phyloP scores from a whole-genome alignment of 1,284 basidiomycete species.

The Neotropicomus parvogracilis region DNA sequence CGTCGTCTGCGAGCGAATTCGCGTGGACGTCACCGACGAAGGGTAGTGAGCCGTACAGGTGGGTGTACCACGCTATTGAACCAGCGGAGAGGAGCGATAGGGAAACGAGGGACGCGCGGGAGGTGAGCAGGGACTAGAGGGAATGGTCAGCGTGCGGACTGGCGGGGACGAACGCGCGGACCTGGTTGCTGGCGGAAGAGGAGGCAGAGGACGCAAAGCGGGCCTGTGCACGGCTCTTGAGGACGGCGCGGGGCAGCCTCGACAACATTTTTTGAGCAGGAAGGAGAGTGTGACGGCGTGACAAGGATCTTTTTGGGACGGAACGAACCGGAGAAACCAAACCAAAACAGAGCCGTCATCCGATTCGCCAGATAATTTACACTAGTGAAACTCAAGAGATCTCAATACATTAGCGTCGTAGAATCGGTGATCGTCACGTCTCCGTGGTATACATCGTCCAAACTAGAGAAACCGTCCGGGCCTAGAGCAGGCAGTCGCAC shows the following conservation, averaged over 20 bases:
- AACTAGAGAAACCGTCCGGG: background rate
- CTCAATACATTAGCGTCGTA: constrained; percentile 22
- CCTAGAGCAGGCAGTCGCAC: constrained; percentile 69
- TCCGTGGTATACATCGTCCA: constrained; percentile 21
- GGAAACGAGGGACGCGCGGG: constrained; percentile 75
- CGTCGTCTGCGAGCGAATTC: constrained; percentile 88
- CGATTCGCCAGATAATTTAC: constrained; percentile 35
- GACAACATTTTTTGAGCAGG: constrained; percentile 66
- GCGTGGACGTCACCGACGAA: constrained; percentile 88
- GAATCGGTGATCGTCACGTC: constrained; percentile 7
- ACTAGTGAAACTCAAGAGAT: constrained; percentile 12
- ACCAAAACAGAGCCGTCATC: constrained; percentile 19
- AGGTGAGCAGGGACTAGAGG: constrained; percentile 54
- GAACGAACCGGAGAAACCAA: constrained; percentile 34
- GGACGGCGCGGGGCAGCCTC: constrained; percentile 68
- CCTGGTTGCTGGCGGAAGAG: constrained; percentile 59
- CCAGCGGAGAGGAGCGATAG: constrained; percentile 81
- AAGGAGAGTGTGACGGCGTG: constrained; percentile 27
- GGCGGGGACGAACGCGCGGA: constrained; percentile 31
- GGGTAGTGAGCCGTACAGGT: constrained; percentile 86
- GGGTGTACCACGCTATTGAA: constrained; percentile 93
- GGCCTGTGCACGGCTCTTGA: constrained; percentile 51
- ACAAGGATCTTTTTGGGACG: constrained; percentile 18
- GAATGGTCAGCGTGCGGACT: background rate
- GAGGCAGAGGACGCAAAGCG: constrained; percentile 65